Percentiles rank a stretch among this genome's conserved stretches.
phyloP scores from a whole-genome alignment of 2,329 filamentous ascomycete genomes.

The Xylariaceae sp. region DNA sequence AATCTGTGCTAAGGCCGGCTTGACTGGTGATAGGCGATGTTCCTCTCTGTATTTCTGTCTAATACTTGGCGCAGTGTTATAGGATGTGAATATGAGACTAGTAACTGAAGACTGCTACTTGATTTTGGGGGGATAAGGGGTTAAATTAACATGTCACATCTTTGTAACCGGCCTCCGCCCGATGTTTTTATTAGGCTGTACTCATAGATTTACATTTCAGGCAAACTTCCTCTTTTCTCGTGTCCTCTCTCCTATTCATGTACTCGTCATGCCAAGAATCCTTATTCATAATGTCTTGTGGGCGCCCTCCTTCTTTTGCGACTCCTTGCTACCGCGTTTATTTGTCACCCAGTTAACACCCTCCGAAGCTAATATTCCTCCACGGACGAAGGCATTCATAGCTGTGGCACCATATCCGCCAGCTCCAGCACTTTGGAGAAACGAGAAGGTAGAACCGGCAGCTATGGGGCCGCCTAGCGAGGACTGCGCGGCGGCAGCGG shows the following conservation, averaged over 20 bases:
- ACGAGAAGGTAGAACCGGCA: not conserved
- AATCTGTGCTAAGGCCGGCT: conserved; percentile 8
- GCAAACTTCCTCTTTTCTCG: too few species aligned
- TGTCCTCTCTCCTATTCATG: too few species aligned
- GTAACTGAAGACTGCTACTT: too few species aligned
- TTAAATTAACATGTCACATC: not conserved
- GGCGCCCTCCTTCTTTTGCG: not conserved
- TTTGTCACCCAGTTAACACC: not conserved
- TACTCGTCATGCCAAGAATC: not conserved
- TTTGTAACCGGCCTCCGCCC: not conserved
- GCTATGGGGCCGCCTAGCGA: not conserved
- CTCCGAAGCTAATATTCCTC: not conserved
- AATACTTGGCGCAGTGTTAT: not conserved
- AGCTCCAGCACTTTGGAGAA: conserved; percentile 1
- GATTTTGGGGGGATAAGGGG: too few species aligned
- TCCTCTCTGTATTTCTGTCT: conserved; percentile 19
- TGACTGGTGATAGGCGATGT: conserved; percentile 14
- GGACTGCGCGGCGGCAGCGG: not conserved
- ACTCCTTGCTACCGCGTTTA: not conserved
- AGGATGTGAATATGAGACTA: not conserved
- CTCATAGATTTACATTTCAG: not conserved
- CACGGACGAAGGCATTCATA: not conserved
- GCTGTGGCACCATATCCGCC: not conserved
- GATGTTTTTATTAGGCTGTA: not conserved
- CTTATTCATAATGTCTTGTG: not conserved